A percentile compares a stretch with the other conserved stretches of the same genome.
Evolutionary conservation across 805 yeast genomes (phyloP).

Genomic region (Kodamaea laetipori): DNA sequence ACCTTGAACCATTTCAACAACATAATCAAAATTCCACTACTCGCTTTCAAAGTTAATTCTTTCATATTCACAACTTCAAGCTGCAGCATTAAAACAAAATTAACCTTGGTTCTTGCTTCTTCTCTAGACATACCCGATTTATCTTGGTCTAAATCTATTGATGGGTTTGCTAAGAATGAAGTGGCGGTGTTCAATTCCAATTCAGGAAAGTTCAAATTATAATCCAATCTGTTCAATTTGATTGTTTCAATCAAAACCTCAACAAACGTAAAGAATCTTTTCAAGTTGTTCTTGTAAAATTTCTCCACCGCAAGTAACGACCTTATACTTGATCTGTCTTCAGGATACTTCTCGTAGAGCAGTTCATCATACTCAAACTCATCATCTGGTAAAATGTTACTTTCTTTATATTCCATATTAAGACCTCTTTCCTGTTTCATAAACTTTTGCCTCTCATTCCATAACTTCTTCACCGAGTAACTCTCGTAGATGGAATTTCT

Average conservation of each 20-base stretch:
- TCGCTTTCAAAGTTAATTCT: constrained; percentile 61
- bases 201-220: constrained; percentile 37
- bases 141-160: constrained; percentile 11
- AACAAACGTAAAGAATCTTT: constrained; percentile 62
- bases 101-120: constrained; percentile 23
- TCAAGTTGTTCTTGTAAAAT: constrained; percentile 55
- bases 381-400: constrained; percentile 6
- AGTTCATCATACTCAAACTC: constrained; percentile 20
- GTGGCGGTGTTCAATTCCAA: constrained; percentile 37
- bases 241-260: constrained; percentile 65
- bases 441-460: constrained; percentile 69
- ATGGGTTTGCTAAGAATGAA: constrained; percentile 23
- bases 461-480: constrained; percentile 67
- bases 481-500: constrained; percentile 63
- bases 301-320: constrained; percentile 58
- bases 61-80: constrained; percentile 61
- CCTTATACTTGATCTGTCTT: constrained; percentile 35
- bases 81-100: constrained; percentile 37
- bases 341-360: constrained; percentile 32
- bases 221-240: constrained; percentile 49
- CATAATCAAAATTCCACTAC: constrained; percentile 53
- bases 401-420: constrained; percentile 23
- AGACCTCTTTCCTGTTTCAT: constrained; percentile 72
- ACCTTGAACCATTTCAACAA: constrained; percentile 77
- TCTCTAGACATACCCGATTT: constrained; percentile 6